Conservation (phyloP, 2,329 filamentous ascomycete species). For the Aspergillus sp. region DNA sequence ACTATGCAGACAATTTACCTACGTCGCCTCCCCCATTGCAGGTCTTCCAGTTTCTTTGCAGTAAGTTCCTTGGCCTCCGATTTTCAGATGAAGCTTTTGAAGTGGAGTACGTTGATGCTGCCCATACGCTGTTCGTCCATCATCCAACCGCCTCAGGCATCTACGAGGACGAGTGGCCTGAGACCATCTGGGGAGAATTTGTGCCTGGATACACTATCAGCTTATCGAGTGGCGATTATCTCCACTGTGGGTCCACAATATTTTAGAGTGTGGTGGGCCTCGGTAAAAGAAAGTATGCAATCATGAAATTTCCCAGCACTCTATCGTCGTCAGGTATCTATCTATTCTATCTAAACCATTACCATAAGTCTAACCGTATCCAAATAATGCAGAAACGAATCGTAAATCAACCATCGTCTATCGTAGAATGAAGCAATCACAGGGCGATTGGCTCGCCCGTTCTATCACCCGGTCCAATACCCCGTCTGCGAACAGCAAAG, state of each 20-base stretch:
- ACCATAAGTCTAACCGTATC: background rate
- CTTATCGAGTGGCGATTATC: background rate
- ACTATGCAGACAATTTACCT: too few species aligned
- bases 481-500: slow-evolving; percentile 4
- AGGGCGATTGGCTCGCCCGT: slow-evolving; percentile 6
- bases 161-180: too few species aligned
- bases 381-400: background rate
- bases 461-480: slow-evolving; percentile 9
- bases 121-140: too few species aligned
- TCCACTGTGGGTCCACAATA: background rate
- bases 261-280: background rate
- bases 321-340: background rate
- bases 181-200: too few species aligned
- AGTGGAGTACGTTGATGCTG: too few species aligned
- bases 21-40: too few species aligned
- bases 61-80: too few species aligned
- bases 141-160: too few species aligned
- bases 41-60: too few species aligned
- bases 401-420: background rate
- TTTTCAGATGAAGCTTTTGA: too few species aligned
- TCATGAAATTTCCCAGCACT: background rate
- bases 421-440: background rate
- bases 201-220: too few species aligned
- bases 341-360: background rate
- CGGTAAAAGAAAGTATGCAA: background rate